phyloP scores from a whole-genome alignment of 441 rosid genomes.

The Corymbia calophylla region DNA sequence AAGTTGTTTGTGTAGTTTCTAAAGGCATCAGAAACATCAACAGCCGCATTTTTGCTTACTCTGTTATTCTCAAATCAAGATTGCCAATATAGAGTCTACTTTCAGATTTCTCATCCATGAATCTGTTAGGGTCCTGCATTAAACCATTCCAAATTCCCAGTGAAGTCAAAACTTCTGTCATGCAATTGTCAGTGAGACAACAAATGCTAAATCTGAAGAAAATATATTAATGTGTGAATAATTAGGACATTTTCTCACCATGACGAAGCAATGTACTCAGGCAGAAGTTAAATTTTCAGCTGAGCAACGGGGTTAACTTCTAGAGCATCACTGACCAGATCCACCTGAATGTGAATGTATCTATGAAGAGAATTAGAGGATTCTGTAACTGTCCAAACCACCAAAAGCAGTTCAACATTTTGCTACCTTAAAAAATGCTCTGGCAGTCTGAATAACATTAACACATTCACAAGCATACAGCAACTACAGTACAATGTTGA shows the following conservation, averaged over 20 bases:
- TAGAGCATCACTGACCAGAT: neutral
- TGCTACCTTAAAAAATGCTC: neutral
- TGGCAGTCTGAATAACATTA: neutral
- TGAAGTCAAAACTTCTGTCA: neutral
- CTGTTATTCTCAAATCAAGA: slow-evolving; percentile 80
- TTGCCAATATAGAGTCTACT: slow-evolving; percentile 76
- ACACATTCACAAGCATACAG: neutral
- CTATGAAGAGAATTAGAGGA: neutral
- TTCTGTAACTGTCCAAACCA: neutral
- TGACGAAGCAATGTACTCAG: neutral
- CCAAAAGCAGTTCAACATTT: neutral
- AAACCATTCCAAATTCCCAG: neutral
- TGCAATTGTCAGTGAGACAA: neutral
- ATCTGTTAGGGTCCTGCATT: slow-evolving; percentile 46
- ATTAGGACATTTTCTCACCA: neutral
- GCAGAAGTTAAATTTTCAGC: neutral
- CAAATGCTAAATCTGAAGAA: neutral
- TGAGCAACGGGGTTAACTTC: neutral
- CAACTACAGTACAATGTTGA: neutral
- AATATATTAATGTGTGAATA: neutral
- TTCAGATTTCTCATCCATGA: slow-evolving; percentile 55
- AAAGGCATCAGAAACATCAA: neutral
- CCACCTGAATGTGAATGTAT: neutral
- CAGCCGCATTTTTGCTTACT: slow-evolving; percentile 35
- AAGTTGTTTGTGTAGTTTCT: neutral